Evolutionary conservation across 2,329 filamentous ascomycete species (phyloP).

Genomic region (Scedosporium minutisporum): DNA sequence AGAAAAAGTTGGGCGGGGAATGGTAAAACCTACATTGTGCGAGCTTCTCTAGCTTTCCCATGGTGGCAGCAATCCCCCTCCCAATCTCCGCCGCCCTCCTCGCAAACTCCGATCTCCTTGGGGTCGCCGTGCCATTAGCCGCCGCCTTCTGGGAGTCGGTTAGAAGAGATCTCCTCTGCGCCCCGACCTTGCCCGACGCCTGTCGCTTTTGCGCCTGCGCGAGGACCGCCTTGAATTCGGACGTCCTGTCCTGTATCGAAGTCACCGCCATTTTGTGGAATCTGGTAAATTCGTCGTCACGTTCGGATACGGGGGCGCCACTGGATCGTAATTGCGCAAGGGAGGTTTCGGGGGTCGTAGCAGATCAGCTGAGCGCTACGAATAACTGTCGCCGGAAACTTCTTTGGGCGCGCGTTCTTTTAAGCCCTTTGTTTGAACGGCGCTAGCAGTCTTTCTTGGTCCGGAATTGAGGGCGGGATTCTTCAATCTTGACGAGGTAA

Average conservation of each 20-base stretch:
- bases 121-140: constrained; percentile 42
- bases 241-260: constrained; percentile 92
- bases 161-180: constrained; percentile 73
- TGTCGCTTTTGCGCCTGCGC: constrained; percentile 74
- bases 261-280: constrained; percentile 41
- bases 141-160: constrained; percentile 61
- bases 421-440: background rate
- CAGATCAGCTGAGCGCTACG: too few species aligned
- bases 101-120: constrained; percentile 81
- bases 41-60: constrained; percentile 89
- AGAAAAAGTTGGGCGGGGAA: background rate
- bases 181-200: constrained; percentile 63
- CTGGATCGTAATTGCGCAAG: background rate
- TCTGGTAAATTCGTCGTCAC: background rate
- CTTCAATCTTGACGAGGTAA: background rate
- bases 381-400: too few species aligned
- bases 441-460: background rate
- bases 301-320: background rate
- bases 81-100: constrained; percentile 86
- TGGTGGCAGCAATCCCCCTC: constrained; percentile 80
- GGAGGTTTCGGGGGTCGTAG: background rate
- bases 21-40: constrained; percentile 57
- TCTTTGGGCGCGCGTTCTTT: background rate
- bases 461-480: background rate
- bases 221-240: constrained; percentile 89